Conservation (phyloP, 2,329 filamentous ascomycete genomes). For the Hymenoscyphus fructigenus region DNA sequence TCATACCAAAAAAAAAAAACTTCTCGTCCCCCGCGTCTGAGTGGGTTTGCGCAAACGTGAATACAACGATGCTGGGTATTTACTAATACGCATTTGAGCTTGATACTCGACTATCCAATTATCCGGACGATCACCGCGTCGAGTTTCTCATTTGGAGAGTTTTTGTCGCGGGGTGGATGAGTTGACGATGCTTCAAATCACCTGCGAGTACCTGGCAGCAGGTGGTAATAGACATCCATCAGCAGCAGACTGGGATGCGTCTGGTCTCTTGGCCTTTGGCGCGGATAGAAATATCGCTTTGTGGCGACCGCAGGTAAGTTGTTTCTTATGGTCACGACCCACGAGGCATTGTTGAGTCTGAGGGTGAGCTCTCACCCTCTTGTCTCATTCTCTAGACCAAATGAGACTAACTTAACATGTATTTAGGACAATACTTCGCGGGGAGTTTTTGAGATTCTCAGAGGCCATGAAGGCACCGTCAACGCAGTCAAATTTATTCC, state of each 20-base stretch:
- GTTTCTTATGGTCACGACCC: slow-evolving; percentile 27
- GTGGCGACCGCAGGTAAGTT: slow-evolving; percentile 73
- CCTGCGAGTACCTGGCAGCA: slow-evolving; percentile 47
- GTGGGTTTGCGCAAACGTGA: not conserved
- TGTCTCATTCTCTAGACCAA: slow-evolving; percentile 1
- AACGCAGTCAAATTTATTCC: slow-evolving; percentile 80
- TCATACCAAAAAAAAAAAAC: not conserved
- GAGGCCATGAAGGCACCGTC: slow-evolving; percentile 75
- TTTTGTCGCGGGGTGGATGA: slow-evolving; percentile 16
- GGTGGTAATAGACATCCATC: slow-evolving; percentile 90
- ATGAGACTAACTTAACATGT: slow-evolving; percentile 8
- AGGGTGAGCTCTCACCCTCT: not conserved
- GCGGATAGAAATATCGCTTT: slow-evolving; percentile 85
- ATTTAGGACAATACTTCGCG: slow-evolving; percentile 25
- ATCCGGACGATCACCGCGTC: not conserved
- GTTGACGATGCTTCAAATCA: slow-evolving; percentile 27
- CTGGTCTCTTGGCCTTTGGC: slow-evolving; percentile 79
- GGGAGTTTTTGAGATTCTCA: slow-evolving; percentile 67
- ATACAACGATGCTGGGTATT: not conserved
- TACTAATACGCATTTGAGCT: not conserved
- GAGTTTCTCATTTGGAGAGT: not conserved
- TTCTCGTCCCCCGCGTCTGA: not conserved
- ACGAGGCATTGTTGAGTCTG: too few species aligned
- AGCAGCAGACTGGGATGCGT: slow-evolving; percentile 83
- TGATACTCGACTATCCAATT: not conserved